Base-by-base conservation (phyloP, 2,329 filamentous ascomycete genomes). In the Nemania sp. region DNA sequence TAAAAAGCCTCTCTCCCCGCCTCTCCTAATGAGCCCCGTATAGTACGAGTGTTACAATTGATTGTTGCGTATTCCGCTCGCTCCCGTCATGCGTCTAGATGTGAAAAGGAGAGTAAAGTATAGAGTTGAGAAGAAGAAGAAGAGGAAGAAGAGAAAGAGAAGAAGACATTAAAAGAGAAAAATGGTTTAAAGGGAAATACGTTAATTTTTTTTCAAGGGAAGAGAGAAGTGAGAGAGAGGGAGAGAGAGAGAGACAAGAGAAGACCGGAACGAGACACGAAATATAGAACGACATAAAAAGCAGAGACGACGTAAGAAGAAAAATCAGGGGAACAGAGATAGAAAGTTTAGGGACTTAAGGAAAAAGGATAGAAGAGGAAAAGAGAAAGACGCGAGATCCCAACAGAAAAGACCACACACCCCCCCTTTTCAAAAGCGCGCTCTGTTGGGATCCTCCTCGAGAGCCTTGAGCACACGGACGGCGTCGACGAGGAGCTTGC, bases 401-500 rank as follows among this genome's bases (percentile, higher is more conserved):
- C 34, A 48, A 54, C n/a, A 29, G n/a, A 45, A 35, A n/a, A 47
- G 18, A 29, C 25, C 37, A 37, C 21, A 55, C 20, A 20, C 43
- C 21, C 20, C 13, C 32, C 11, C 20, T 20, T 11, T 29, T 55
- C 59, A 81, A 66, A 80, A 81, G 73, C 78, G 77, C 60, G 74
- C 78, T 68, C 74, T 72, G 54, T 74, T 74, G 9, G 70, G 74
- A 1, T 77, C 74, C 63, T 81, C 78, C 65, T 83, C 80, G 54
- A 87, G 69, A 67, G 78, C 82, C 66, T 74, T 77, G 65, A 87
- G 66, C 53, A 85, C 83, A 1, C 77, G 73, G 3, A 83, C 75
- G 6, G 83, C 81, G 66, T 87, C 84, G 21, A 81, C 76, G 45
- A 83, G 80, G 51, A 85, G 68, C 48, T 80, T 78, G 65, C 77